Evolutionary conservation across 306 rosid genomes (phyloP).

Genomic region (Rosa persica): DNA sequence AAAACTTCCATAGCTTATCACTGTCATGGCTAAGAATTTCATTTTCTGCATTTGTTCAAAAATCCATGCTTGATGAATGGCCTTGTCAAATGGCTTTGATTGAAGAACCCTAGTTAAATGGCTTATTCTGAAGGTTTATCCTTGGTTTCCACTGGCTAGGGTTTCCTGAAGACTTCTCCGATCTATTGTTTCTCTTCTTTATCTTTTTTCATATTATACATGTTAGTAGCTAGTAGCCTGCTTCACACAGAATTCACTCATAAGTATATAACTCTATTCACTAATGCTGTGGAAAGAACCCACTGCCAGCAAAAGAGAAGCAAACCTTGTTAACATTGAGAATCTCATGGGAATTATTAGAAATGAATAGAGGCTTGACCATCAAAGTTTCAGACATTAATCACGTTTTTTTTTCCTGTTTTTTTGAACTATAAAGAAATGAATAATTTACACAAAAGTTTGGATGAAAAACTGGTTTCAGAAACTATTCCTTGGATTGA

Average conservation of each 20-base stretch:
- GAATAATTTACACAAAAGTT: too few relatives aligned
- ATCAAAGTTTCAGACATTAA: too few relatives aligned
- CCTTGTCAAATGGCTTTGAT: slow-evolving; percentile 48
- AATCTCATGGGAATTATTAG: slow-evolving; percentile 80
- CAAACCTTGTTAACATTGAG: slow-evolving; percentile 75
- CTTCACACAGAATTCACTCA: slow-evolving; percentile 12
- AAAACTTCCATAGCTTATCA: slow-evolving; percentile 30
- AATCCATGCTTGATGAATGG: slow-evolving; percentile 49
- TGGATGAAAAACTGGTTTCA: too few relatives aligned
- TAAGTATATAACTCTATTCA: background rate
- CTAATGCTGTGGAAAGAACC: background rate
- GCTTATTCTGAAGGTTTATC: slow-evolving; percentile 44
- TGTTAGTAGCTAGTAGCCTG: slow-evolving; percentile 79
- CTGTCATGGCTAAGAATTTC: slow-evolving; percentile 31
- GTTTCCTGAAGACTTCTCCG: slow-evolving; percentile 41
- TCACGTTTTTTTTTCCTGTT: too few relatives aligned
- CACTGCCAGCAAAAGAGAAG: slow-evolving; percentile 9
- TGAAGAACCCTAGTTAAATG: slow-evolving; percentile 48
- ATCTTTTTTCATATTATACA: slow-evolving; percentile 77
- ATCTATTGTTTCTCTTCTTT: slow-evolving; percentile 45
- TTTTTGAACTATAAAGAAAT: too few relatives aligned
- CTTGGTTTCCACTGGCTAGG: slow-evolving; percentile 68
- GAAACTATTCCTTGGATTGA: too few relatives aligned
- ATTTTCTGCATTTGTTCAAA: slow-evolving; percentile 53
- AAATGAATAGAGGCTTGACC: too few relatives aligned